Evolutionary conservation across 768 basidiomycete genomes (phyloP).

Genomic region (Trametes maxima): DNA sequence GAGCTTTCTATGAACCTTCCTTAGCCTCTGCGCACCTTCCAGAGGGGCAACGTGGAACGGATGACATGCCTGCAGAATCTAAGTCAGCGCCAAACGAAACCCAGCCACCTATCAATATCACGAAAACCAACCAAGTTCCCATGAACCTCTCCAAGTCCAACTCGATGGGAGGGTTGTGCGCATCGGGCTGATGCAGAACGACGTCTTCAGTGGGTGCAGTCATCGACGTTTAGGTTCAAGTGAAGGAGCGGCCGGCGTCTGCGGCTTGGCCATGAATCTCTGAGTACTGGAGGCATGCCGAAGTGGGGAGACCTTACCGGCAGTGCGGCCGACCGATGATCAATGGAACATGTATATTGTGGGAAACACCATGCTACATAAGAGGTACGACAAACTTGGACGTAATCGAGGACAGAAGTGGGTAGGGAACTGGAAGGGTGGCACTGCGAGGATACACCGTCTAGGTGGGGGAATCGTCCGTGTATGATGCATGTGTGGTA

Average conservation of each 20-base stretch:
- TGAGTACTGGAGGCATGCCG: too few species aligned
- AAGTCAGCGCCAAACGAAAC: neutral
- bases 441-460: neutral
- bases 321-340: too few species aligned
- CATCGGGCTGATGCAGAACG: constrained; percentile 14
- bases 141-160: constrained; percentile 28
- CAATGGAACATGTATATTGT: neutral
- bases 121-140: constrained; percentile 27
- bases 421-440: neutral
- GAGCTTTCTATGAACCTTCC: neutral
- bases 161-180: constrained; percentile 13
- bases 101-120: neutral
- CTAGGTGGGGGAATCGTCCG: neutral
- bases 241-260: neutral
- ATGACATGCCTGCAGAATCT: constrained; percentile 35
- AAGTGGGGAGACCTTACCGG: neutral
- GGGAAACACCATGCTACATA: constrained; percentile 3
- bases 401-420: neutral
- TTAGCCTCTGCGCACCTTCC: constrained; percentile 37
- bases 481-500: neutral
- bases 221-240: neutral
- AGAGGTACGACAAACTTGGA: neutral
- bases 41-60: constrained; percentile 44
- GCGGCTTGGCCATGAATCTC: neutral
- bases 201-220: neutral